A percentile compares a stretch with the other conserved stretches of the same genome.
phyloP scores from a whole-genome alignment of 1,284 basidiomycete genomes.

The Trichosporon inkin region DNA sequence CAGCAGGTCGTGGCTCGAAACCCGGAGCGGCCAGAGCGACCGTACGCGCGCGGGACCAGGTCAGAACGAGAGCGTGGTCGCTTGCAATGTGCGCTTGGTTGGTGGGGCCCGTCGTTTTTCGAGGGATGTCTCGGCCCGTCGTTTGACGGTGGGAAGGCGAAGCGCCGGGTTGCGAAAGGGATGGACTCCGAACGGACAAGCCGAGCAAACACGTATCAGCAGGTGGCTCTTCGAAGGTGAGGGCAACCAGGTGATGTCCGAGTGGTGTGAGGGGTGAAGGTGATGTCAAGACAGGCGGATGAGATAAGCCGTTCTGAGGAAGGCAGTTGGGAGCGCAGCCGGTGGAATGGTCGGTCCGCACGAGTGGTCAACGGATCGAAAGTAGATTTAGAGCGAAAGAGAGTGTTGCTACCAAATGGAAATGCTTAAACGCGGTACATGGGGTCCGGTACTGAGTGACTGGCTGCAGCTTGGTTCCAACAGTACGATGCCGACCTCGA shows the following conservation, averaged over 20 bases:
- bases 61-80: neutral
- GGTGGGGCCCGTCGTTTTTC: too few relatives aligned
- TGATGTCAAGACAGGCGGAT: neutral
- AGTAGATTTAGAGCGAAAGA: neutral
- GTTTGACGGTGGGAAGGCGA: too few relatives aligned
- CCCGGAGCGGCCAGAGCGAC: too few relatives aligned
- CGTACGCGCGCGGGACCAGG: neutral
- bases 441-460: neutral
- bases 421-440: neutral
- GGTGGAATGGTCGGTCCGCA: neutral
- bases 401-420: neutral
- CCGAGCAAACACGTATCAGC: too few relatives aligned
- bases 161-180: too few relatives aligned
- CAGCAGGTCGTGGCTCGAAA: too few relatives aligned
- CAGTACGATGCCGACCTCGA: neutral
- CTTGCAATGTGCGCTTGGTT: too few relatives aligned
- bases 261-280: neutral
- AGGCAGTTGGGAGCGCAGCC: neutral
- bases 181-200: too few relatives aligned
- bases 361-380: neutral
- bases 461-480: neutral
- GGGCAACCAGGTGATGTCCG: neutral
- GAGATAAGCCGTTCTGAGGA: neutral
- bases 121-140: too few relatives aligned
- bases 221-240: too few relatives aligned